phyloP scores from a whole-genome alignment of 495 filamentous ascomycete species.

The Penicillium simplicissimum region DNA sequence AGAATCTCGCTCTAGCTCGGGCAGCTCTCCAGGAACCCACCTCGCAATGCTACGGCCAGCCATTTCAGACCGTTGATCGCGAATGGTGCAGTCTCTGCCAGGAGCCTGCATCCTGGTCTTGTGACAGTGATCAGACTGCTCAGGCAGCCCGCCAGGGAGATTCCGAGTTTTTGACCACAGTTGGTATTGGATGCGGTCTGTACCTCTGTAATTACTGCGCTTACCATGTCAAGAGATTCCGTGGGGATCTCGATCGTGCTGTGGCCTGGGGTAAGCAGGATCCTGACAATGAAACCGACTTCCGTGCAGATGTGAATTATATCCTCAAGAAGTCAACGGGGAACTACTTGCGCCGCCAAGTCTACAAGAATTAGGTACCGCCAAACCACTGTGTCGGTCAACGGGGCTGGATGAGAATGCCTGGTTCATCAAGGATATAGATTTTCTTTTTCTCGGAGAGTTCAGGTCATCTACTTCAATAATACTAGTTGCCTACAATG shows the following conservation, averaged over 20 bases:
- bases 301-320: slow-evolving; percentile 14
- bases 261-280: not conserved
- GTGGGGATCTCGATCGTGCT: slow-evolving; percentile 9
- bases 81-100: slow-evolving; percentile 17
- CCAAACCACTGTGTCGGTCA: not conserved
- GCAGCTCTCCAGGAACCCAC: not conserved
- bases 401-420: not conserved
- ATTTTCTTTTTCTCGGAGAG: not conserved
- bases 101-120: slow-evolving; percentile 10
- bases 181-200: slow-evolving; percentile 9
- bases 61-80: not conserved
- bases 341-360: slow-evolving; percentile 2
- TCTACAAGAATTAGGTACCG: not conserved
- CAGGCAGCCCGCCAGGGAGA: not conserved
- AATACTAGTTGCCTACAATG: not conserved
- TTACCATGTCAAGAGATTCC: not conserved
- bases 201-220: slow-evolving; percentile 11
- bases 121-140: not conserved
- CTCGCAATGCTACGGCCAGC: not conserved
- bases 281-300: not conserved
- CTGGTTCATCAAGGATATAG: not conserved
- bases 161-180: not conserved
- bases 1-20: not conserved
- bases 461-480: not conserved
- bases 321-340: not conserved